Evolutionary conservation across 805 yeast species (phyloP), one percentile per base, ranked within the genome.

Genomic region (Teunomyces barrocoloradensis): DNA sequence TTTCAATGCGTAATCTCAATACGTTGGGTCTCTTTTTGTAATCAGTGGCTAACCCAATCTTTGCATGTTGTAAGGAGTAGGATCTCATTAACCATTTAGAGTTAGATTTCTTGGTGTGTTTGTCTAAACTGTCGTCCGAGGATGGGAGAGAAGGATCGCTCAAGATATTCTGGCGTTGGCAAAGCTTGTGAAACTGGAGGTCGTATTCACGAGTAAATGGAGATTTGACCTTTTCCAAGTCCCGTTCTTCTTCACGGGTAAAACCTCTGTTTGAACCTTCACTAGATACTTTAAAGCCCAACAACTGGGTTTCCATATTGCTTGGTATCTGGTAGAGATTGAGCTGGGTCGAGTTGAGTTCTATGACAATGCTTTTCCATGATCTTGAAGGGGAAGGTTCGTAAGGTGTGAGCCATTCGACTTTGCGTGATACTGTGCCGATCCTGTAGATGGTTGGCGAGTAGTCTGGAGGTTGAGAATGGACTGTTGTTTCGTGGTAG

Each of bases 311-410:
- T 45, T 72, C 75, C 30, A 68, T 45, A 33, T 57, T 54, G 20
- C 55, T 55, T 1, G 77, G 75, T 5, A 73, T 69, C 13, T 65
- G 57, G 62, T 86, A 87, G 46, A 91, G 69, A 63, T 87, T 87
- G 30, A 91, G 68, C 66, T 89, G 96, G 1, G 97, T 91, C 15
- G 92, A 87, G 71, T 91, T 89, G 43, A 91, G 70, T 58, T 87
- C 95, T 64, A 89, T 73, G 18, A 86, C 71, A 38, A 77, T 77
- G 37, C 77, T 71, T 54, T 74, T 77, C 98, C 98, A 91, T 9
- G 80, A 75, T 51, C 96, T 73, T 6, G 73, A 63, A 2, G 81
- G 74, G 0, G 95, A 76, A 2, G 81, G 71, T 54, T 85, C 90
- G 60, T 84, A 86, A 0, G 97, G 97, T 3, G 88, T 77, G 1